Percentiles rank a stretch among this genome's conserved stretches.
Conservation (phyloP, 2,329 filamentous ascomycete genomes). For the Ophiostoma piceae region DNA sequence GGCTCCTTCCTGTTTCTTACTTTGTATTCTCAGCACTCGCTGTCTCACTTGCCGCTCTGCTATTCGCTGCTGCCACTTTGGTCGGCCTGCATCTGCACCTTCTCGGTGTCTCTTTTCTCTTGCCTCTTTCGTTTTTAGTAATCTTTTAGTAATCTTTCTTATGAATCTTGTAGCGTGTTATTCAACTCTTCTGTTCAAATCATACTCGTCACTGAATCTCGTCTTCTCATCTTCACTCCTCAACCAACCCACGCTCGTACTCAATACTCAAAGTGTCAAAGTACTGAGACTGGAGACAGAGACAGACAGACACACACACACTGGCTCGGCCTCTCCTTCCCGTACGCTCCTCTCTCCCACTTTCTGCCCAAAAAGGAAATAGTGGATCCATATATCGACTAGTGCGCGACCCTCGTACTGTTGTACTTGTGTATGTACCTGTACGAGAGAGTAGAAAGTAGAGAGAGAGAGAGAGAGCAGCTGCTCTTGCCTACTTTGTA, state of each 20-base stretch:
- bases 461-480: too few species aligned
- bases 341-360: constrained; percentile 14
- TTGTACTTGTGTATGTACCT: constrained; percentile 3
- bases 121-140: background rate
- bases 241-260: too few species aligned
- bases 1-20: background rate
- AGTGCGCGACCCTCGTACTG: constrained; percentile 19
- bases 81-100: background rate
- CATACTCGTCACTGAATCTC: too few species aligned
- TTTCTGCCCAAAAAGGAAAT: constrained; percentile 21
- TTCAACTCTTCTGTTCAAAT: too few species aligned
- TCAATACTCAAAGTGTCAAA: too few species aligned
- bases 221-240: too few species aligned
- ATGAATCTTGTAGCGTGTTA: too few species aligned
- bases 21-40: background rate
- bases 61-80: constrained; percentile 10
- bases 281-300: too few species aligned
- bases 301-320: background rate
- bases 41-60: background rate
- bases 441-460: background rate
- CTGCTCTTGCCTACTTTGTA: too few species aligned
- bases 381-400: constrained; percentile 23
- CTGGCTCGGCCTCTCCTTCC: background rate
- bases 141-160: background rate
- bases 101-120: background rate